A percentile compares a stretch with the other conserved stretches of the same genome.
Conservation (phyloP, 495 filamentous ascomycete species). For the Penicillium turbatum region DNA sequence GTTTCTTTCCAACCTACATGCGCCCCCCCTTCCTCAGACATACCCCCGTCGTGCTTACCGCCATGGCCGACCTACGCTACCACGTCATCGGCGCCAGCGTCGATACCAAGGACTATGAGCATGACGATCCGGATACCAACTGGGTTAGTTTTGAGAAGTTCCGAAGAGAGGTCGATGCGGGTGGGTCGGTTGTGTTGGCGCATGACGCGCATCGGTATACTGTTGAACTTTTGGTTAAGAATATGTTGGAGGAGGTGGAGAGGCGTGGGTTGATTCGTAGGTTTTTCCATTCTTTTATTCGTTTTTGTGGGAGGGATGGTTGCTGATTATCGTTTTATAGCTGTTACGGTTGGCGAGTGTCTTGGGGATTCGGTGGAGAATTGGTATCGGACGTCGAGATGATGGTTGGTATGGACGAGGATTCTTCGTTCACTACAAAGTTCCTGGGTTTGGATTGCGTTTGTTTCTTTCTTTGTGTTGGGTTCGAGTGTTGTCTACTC, state of each 20-base stretch:
- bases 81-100: constrained; percentile 41
- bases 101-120: constrained; percentile 44
- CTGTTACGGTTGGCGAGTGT: constrained; percentile 70
- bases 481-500: background rate
- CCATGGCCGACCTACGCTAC: constrained; percentile 37
- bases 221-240: constrained; percentile 29
- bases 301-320: background rate
- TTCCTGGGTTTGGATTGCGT: no score
- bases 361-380: constrained; percentile 59
- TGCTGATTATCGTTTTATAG: constrained; percentile 32
- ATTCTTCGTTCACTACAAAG: background rate
- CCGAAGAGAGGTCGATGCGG: constrained; percentile 20
- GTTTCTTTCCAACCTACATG: constrained; percentile 73
- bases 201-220: constrained; percentile 46
- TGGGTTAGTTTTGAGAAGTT: constrained; percentile 32
- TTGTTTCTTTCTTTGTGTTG: background rate
- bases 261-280: constrained; percentile 31
- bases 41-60: constrained; percentile 22
- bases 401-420: background rate
- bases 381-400: constrained; percentile 53
- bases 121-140: constrained; percentile 28
- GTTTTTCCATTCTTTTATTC: constrained; percentile 9
- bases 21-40: constrained; percentile 40
- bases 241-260: constrained; percentile 33
- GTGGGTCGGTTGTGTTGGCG: constrained; percentile 38